Evolutionary conservation across 2,329 filamentous ascomycete species (phyloP).

Genomic region (Aspergillus terreus): DNA sequence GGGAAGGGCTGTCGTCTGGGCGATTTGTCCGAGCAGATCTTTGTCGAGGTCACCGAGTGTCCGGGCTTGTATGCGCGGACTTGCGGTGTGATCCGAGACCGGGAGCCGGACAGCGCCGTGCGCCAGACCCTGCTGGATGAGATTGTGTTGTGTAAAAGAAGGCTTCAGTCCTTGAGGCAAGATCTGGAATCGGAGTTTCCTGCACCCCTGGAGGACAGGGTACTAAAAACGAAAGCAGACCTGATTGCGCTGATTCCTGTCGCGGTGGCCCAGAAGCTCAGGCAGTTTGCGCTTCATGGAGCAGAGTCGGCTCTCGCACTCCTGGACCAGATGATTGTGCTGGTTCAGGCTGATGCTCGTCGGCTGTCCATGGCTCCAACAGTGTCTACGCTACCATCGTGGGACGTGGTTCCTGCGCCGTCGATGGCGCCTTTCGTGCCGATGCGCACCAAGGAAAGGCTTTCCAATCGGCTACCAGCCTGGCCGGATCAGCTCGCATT

Average conservation of each 20-base stretch:
- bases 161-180: neutral
- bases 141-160: neutral
- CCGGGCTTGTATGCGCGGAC: slow-evolving; percentile 1
- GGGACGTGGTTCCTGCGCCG: neutral
- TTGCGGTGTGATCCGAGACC: neutral
- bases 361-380: neutral
- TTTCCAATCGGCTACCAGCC: neutral
- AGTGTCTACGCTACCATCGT: neutral
- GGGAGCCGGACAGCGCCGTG: neutral
- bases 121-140: neutral
- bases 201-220: neutral
- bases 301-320: neutral
- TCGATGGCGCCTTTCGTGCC: neutral
- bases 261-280: neutral
- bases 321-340: neutral
- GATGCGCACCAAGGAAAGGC: neutral
- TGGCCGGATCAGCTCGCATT: slow-evolving; percentile 1
- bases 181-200: neutral
- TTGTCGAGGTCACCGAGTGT: neutral
- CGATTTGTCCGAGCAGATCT: neutral
- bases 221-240: neutral
- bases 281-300: neutral
- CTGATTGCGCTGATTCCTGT: neutral
- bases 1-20: neutral
- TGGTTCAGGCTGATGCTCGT: neutral